Base-by-base conservation (phyloP, 2,329 filamentous ascomycete genomes). In the Juglanconis oblonga region DNA sequence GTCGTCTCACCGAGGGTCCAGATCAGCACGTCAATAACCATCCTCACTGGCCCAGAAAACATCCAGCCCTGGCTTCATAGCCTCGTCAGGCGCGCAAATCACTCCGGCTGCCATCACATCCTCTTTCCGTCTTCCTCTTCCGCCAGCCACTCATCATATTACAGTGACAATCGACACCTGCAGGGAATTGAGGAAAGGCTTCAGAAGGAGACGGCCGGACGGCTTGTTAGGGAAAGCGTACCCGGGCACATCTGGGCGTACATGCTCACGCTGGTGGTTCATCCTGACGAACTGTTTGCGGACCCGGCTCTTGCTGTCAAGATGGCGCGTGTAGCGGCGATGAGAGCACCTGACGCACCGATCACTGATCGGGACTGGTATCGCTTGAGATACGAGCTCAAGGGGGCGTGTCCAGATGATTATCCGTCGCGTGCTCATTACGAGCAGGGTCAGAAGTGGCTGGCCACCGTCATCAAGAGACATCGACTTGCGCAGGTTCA, bases 11-110 rank as follows among this genome's bases (percentile, higher is more conserved):
- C 42, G 3, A 17, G 6, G 10, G 13, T 9, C 14, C 2, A n/a
- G 36, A 42, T 3, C 5, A 29, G 6, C 31, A 55, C 47, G 52
- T 14, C 52, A 2, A 24, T 31, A 13, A 32, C 44, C 32, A 17
- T 55, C 6, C 42, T 55, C 7, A n/a, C 42, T 40, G 42, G 52
- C 9, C 52, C 52, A 35, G 52, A 55, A 10, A 55, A 14, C 42
- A 55, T 55, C 32, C 52, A 55, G n/a, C 42, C 52, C n/a, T 55
- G 52, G 52, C 52, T 55, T 17, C 31, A 36, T 29, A 47, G 52
- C 32, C 52, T 55, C 31, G n/a, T n/a, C 40, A 33, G 40, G 42
- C 52, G 40, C 29, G 33, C 52, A 13, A 32, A 33, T 11, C 40
- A 35, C 42, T 9, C 42, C 7, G 40, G 42, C 32, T 55, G 52